Percentiles rank a stretch among this genome's conserved stretches.
Conservation (phyloP, 306 rosid species). For the Rosa chinensis region DNA sequence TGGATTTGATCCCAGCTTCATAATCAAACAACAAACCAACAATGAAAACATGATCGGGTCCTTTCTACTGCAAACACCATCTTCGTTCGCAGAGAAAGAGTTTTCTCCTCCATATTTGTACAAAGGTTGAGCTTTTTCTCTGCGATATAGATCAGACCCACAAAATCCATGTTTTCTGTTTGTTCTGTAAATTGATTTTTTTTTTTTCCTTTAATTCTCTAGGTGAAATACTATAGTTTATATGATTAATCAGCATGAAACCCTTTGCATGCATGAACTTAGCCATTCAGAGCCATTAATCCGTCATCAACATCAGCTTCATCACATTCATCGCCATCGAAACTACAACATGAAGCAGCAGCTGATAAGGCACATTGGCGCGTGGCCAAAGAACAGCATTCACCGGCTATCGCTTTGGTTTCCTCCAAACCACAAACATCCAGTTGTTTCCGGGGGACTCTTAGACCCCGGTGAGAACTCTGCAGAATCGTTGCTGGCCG, state of each 20-base stretch:
- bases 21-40: not conserved
- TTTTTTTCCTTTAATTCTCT: not conserved
- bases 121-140: not conserved
- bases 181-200: not conserved
- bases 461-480: not conserved
- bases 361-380: slow-evolving; percentile 8
- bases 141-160: not conserved
- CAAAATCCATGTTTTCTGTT: not conserved
- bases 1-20: not conserved
- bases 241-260: slow-evolving; percentile 3
- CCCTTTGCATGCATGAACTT: slow-evolving; percentile 7
- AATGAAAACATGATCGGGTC: not conserved
- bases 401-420: slow-evolving; percentile 5
- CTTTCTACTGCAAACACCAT: not conserved
- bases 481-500: slow-evolving; percentile 17
- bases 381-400: slow-evolving; percentile 16
- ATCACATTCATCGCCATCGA: slow-evolving; percentile 1
- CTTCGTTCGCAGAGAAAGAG: slow-evolving; percentile 5
- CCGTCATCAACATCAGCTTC: not conserved
- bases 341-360: slow-evolving; percentile 21
- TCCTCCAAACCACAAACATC: slow-evolving; percentile 10
- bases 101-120: not conserved
- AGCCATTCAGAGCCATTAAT: not conserved
- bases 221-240: not conserved
- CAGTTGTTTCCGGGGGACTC: not conserved